These are phyloP conservation scores for Claviceps sp. DNA, from an alignment of 2,329 filamentous ascomycete genomes.

Conservation along the genomic window DNA sequence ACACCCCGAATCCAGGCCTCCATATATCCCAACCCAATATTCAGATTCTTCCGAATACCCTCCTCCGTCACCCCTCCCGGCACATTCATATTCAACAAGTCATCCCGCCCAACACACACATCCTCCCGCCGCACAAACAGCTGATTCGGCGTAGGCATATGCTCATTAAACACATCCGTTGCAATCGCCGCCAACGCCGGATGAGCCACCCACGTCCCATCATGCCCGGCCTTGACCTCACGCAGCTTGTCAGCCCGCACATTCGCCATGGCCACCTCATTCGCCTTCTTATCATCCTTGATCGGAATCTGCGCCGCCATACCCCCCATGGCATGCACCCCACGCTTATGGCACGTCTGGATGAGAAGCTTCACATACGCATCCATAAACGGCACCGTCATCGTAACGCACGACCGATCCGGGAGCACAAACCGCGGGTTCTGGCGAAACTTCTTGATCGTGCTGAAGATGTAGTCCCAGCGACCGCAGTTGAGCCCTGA, in stretches of 20 bases:
- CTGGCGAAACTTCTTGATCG: slow-evolving; percentile 98
- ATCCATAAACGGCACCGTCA: slow-evolving; percentile 98
- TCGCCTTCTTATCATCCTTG: slow-evolving; percentile 83
- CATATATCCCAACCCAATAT: slow-evolving; percentile 96
- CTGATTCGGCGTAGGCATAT: slow-evolving; percentile 99
- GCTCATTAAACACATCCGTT: slow-evolving; percentile 85
- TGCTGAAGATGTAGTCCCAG: slow-evolving; percentile 99
- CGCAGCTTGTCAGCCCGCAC: slow-evolving; percentile 93
- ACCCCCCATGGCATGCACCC: slow-evolving; percentile 97
- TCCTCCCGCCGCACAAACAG: slow-evolving; percentile 84
- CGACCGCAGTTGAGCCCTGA: slow-evolving; percentile 95
- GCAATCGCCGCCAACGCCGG: slow-evolving; percentile 82
- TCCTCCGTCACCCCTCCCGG: slow-evolving; percentile 84
- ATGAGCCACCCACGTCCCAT: slow-evolving; percentile 95
- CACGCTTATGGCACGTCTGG: slow-evolving; percentile 92
- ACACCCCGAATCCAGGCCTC: slow-evolving; percentile 94
- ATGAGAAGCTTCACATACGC: slow-evolving; percentile 92
- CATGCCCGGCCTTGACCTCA: slow-evolving; percentile 88
- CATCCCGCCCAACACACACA: slow-evolving; percentile 71
- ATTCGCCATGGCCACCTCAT: slow-evolving; percentile 86
- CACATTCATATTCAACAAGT: slow-evolving; percentile 96
- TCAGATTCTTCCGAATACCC: slow-evolving; percentile 93
- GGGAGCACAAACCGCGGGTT: slow-evolving; percentile 88
- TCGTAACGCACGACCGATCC: slow-evolving; percentile 81
- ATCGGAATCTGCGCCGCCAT: slow-evolving; percentile 99